Base-by-base conservation (phyloP, 768 basidiomycete species). In the Naganishia onofrii region DNA sequence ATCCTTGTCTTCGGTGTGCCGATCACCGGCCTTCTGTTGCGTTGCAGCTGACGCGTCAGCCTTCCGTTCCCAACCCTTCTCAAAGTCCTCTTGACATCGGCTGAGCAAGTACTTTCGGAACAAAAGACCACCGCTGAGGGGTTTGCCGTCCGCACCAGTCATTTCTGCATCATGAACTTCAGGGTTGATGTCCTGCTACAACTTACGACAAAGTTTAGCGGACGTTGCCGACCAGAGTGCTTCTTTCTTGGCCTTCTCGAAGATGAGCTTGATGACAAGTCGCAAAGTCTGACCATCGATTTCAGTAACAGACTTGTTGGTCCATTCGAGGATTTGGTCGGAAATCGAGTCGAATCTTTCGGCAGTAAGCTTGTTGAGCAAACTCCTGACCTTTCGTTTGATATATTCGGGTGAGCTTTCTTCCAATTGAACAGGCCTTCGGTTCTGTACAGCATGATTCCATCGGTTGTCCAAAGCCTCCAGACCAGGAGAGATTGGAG, bases 21-120 rank as follows among this genome's bases (percentile, higher is more conserved):
- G n/a, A n/a, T n/a, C n/a, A n/a, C n/a, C 93, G 75, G 92, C 89
- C n/a, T 85, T 84, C 8, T 36, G 6, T 12, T 36, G 4, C 6
- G 34, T 12, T 5, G 34, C 34, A 36, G 34, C 34, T 36, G 34
- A 36, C 12, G 34, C 34, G 34, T 36, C 34, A 5, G 34, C 34
- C 34, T 36, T 36, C 12, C 12, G 34, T 12, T 36, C 12, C 34
- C 34, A 36, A 36, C 34, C 34, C 34, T 36, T 36, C 84, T 98
- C 95, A 81, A 98, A 97, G 82, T 97, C 94, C 78, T 96, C 91
- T 79, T 96, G 94, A 83, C 94, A 98, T 52, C 93, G 87, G 78
- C 95, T 95, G 66, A 98, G 86, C 23, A 98, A 86, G 83, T 97
- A 97, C 83, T 95, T 95, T 72, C 93, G 85, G 90, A 98, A 98